Base-by-base conservation (phyloP, 129 eudicot genomes). In the Kitagawia praeruptora region DNA sequence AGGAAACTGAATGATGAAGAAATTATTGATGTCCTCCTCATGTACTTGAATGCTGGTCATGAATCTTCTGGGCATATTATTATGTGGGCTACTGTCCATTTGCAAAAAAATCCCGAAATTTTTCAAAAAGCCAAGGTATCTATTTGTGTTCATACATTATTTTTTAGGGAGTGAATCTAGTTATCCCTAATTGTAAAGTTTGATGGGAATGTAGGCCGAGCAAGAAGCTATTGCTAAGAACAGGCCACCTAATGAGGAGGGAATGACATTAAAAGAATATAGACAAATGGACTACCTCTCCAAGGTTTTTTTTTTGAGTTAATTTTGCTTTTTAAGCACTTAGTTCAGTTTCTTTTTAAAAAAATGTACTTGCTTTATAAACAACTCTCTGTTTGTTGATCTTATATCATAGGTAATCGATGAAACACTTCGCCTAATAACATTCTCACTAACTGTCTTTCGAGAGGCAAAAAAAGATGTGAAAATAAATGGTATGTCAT, bases 21-120 rank as follows among this genome's bases (percentile, higher is more conserved):
- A 80, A 95, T 95, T 75, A 95, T 95, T 4, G 97, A 95, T 85
- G 75, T 91, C 21, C 78, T 95, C 47, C 88, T 95, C 31, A 95
- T 95, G 98, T 95, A 95, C 86, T 80, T 95, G 53, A 95, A 95
- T 66, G 98, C 98, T 2, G 98, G 98, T 63, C 98, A 95, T 83
- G 98, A 95, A 83, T 92, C 98, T 66, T 92, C 98, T 14, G 97
- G 97, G 47, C 97, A 95, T 74, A 85, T 86, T 51, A 85, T 89
- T n/a, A 95, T 90, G 96, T 95, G 98, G 98, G 87, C 97, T 19
- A 87, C 94, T 8, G 54, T 90, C 48, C 75, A 82, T 21, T 85
- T 95, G 64, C 96, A 95, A 47, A 71, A 82, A 27, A 85, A 95
- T 72, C 97, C 98, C 31, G 91, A 92, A 70, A 45, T 75, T 40